Evolutionary conservation across 1,284 basidiomycete species (phyloP).

Genomic region (Coriolopsis trogii): DNA sequence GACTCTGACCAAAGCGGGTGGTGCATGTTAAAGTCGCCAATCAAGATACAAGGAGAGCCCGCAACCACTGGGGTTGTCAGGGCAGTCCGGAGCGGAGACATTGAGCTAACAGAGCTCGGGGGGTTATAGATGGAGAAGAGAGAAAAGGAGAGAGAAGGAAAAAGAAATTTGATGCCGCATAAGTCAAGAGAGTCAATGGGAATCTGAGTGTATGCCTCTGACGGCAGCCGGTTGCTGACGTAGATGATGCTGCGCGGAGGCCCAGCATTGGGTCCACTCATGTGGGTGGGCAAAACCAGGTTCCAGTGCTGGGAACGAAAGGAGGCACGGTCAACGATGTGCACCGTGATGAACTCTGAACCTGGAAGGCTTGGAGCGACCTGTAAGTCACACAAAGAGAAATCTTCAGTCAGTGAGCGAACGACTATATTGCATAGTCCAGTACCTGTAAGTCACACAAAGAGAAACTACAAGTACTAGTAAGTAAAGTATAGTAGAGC

Average conservation of each 20-base stretch:
- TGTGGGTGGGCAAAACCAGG: neutral
- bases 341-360: neutral
- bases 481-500: too few relatives aligned
- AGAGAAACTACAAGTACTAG: too few relatives aligned
- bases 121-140: constrained; percentile 5
- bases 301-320: constrained; percentile 2
- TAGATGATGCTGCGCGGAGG: neutral
- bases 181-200: neutral
- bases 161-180: neutral
- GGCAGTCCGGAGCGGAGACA: neutral
- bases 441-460: too few relatives aligned
- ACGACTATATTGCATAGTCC: too few relatives aligned
- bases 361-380: too few relatives aligned
- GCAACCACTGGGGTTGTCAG: neutral
- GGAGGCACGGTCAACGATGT: neutral
- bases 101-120: neutral
- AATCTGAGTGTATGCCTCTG: constrained; percentile 7
- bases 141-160: neutral
- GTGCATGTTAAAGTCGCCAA: constrained; percentile 11
- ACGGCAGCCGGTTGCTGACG: constrained; percentile 2
- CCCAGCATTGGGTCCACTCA: neutral
- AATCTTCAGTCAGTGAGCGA: too few relatives aligned
- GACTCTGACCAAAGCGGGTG: constrained; percentile 4
- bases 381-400: too few relatives aligned
- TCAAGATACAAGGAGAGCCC: neutral